Percentiles rank a stretch among this genome's conserved stretches.
phyloP scores from a whole-genome alignment of 352 stramenopile genomes.

The Sclerospora graminicola region DNA sequence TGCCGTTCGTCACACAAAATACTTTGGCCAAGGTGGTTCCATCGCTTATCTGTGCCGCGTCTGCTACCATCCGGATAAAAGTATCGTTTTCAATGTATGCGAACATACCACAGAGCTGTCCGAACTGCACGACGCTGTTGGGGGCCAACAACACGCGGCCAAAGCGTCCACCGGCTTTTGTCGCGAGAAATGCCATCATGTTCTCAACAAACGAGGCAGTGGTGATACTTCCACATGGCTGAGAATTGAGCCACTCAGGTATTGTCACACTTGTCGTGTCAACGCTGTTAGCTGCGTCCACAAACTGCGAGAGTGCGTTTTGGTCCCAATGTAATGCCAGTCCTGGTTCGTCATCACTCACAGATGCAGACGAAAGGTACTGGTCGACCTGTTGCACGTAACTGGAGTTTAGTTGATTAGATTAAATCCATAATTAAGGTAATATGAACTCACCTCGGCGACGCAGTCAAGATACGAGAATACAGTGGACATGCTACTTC shows the following conservation, averaged over 20 bases:
- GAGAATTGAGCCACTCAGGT: constrained; percentile 19
- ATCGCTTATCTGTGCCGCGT: constrained; percentile 9
- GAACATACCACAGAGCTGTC: constrained; percentile 33
- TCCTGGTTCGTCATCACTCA: constrained; percentile 26
- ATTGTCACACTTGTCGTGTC: constrained; percentile 7
- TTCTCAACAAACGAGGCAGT: constrained; percentile 27
- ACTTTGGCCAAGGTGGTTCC: constrained; percentile 23
- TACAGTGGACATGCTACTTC: constrained; percentile 7
- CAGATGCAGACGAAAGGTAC: constrained; percentile 22
- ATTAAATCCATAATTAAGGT: neutral
- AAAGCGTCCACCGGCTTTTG: constrained; percentile 21
- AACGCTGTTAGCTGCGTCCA: constrained; percentile 22
- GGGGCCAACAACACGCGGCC: constrained; percentile 22
- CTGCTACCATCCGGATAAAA: constrained; percentile 22
- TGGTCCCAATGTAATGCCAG: constrained; percentile 26
- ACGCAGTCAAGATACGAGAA: constrained; percentile 32
- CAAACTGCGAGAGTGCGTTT: constrained; percentile 22
- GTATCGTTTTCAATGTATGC: constrained; percentile 32
- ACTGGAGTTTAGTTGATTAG: neutral
- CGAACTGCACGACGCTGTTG: constrained; percentile 32
- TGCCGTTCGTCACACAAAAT: constrained; percentile 25
- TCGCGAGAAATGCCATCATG: constrained; percentile 25
- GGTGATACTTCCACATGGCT: constrained; percentile 23
- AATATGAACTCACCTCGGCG: constrained; percentile 9
- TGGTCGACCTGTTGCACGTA: constrained; percentile 20